Conservation (phyloP, 2,329 filamentous ascomycete genomes). For the Chaetomium sp. region DNA sequence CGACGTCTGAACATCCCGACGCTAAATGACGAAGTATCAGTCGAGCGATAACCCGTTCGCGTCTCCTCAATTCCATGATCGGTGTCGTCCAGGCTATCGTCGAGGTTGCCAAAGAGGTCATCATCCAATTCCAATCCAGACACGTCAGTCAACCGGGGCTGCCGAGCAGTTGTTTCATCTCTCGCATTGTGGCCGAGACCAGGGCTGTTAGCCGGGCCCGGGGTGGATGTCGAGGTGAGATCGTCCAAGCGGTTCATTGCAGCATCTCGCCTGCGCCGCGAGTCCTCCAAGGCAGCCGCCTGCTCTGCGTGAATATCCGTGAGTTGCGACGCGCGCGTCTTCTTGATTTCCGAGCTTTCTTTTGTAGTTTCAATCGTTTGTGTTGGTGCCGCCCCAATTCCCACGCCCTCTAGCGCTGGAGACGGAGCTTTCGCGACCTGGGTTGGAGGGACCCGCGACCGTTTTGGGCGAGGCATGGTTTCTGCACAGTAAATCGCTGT, state of each 20-base stretch:
- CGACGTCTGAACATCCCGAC: slow-evolving; percentile 41
- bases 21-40: slow-evolving; percentile 42
- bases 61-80: slow-evolving; percentile 27
- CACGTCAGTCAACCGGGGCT: slow-evolving; percentile 30
- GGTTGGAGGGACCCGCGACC: slow-evolving; percentile 21
- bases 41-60: slow-evolving; percentile 31
- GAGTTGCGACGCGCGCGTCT: background rate
- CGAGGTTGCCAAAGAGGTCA: slow-evolving; percentile 42
- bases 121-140: slow-evolving; percentile 45
- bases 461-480: slow-evolving; percentile 15
- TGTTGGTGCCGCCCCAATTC: slow-evolving; percentile 11
- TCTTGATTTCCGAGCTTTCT: slow-evolving; percentile 8
- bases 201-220: slow-evolving; percentile 15
- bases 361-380: slow-evolving; percentile 17
- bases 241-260: slow-evolving; percentile 34
- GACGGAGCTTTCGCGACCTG: slow-evolving; percentile 2
- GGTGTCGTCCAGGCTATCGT: slow-evolving; percentile 32
- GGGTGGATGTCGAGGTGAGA: slow-evolving; percentile 25
- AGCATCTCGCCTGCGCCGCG: slow-evolving; percentile 30
- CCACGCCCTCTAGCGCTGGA: slow-evolving; percentile 4
- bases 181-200: slow-evolving; percentile 35
- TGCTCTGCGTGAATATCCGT: slow-evolving; percentile 18
- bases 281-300: slow-evolving; percentile 21
- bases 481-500: no score
- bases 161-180: slow-evolving; percentile 28